Evolutionary conservation across 345 rosid species (phyloP), one percentile per base, ranked within the genome.

Genomic region (Salix caprea): DNA sequence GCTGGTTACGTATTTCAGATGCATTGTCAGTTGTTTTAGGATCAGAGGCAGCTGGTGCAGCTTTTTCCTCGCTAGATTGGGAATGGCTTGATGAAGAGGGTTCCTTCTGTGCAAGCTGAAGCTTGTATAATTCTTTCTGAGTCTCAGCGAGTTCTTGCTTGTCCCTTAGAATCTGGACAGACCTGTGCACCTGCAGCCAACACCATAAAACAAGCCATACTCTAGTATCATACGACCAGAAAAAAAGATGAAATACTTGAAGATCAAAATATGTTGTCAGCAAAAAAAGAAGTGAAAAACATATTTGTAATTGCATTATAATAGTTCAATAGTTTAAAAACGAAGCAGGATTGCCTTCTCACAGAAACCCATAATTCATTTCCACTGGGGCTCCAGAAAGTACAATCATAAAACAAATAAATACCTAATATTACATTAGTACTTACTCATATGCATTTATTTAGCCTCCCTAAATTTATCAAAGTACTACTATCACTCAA

Each of bases 71-170:
- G 39, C 75, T 86, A 42, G 89, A 85, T 39, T 91, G 92, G 7
- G 95, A 89, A 76, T 91, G 92, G 74, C 79, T 75, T 2, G 90
- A 86, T 28, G 97, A 86, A 61, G 96, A 81, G 50, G 98, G 86
- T 52, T 91, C 99, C 82, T 94, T 96, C 78, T 91, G 96, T 52
- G 50, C 97, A 82, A 92, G 90, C 75, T 96, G 99, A 82, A 96
- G 91, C 86, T 91, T 96, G 46, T 94, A 96, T 52, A 96, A 77
- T 77, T 94, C 98, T 82, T 96, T 96, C 79, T 96, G 97, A 32
- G 98, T 75, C 8, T 96, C 99, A 16, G 94, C 95, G 71, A 94
- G 91, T 82, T 96, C 99, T 89, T 96, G 99, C 84, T 94, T 96
- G 84, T 96, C 99, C 81, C 98, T 90, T 18, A 96, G 85, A 78